Percentiles rank a stretch among this genome's conserved stretches.
Conservation (phyloP, 2,329 filamentous ascomycete genomes). For the Arthroderma sp. region DNA sequence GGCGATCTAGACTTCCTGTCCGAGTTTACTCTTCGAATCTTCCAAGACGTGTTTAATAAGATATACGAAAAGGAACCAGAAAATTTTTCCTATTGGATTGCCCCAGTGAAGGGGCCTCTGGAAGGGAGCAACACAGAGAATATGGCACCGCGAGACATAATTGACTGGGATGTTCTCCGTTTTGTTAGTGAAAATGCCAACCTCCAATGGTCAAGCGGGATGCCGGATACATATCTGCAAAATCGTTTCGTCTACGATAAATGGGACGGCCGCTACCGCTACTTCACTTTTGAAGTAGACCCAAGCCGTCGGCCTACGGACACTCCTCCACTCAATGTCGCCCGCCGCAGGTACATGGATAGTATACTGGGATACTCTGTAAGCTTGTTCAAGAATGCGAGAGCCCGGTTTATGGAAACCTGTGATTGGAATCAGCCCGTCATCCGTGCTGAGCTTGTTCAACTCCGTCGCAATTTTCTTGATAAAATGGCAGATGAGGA, state of each 20-base stretch:
- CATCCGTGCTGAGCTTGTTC: constrained; percentile 57
- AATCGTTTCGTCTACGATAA: constrained; percentile 44
- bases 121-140: not conserved
- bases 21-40: constrained; percentile 60
- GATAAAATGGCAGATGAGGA: constrained; percentile 50
- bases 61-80: constrained; percentile 50
- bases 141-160: constrained; percentile 12
- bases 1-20: constrained; percentile 45
- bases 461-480: constrained; percentile 70
- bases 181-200: constrained; percentile 25
- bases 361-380: constrained; percentile 75
- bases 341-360: constrained; percentile 33
- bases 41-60: constrained; percentile 82
- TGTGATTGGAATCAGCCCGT: constrained; percentile 68
- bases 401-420: constrained; percentile 30
- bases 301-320: constrained; percentile 20
- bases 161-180: constrained; percentile 33
- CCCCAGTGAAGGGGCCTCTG: constrained; percentile 34
- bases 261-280: constrained; percentile 45
- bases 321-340: constrained; percentile 20
- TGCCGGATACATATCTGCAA: constrained; percentile 27
- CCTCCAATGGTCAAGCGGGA: constrained; percentile 33
- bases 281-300: constrained; percentile 35
- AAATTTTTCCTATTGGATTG: constrained; percentile 72
- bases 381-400: constrained; percentile 55